These are phyloP conservation scores for Annulohypoxylon bovei DNA, from an alignment of 495 filamentous ascomycete species.

Conservation along the genomic window DNA sequence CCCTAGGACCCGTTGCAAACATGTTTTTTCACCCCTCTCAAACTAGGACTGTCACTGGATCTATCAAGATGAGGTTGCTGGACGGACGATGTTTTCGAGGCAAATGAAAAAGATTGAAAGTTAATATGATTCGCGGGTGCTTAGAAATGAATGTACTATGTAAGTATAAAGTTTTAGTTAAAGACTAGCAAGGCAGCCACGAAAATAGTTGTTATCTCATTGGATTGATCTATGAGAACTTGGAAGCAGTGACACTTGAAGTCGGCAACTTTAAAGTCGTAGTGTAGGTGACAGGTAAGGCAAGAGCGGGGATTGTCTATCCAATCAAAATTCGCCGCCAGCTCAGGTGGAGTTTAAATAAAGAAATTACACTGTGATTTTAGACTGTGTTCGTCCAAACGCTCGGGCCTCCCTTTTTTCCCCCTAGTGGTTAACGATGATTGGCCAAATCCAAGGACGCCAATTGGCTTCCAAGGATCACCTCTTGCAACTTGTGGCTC, in stretches of 20 bases:
- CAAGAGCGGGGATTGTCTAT: not conserved
- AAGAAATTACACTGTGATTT: constrained; percentile 12
- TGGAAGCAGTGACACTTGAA: constrained; percentile 9
- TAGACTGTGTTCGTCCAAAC: constrained; percentile 28
- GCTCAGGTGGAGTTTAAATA: not conserved
- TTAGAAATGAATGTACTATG: not conserved
- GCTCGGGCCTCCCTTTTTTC: constrained; percentile 20
- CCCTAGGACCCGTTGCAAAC: not conserved
- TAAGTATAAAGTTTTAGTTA: not conserved
- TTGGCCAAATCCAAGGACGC: constrained; percentile 10
- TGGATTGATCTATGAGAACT: constrained; percentile 2
- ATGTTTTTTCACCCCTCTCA: constrained; percentile 4
- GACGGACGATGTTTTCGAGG: not conserved
- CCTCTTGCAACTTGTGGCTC: not conserved
- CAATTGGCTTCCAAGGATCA: constrained; percentile 7
- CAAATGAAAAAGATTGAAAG: not conserved
- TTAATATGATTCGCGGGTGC: not conserved
- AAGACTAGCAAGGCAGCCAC: not conserved
- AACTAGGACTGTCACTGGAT: not conserved
- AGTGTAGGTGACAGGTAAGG: constrained; percentile 21
- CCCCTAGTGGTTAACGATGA: constrained; percentile 2
- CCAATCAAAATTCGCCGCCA: constrained; percentile 23
- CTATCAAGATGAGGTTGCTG: not conserved
- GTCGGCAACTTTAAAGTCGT: constrained; percentile 1
- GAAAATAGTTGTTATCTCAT: not conserved